Evolutionary conservation across 1,284 basidiomycete genomes (phyloP), one percentile per base, ranked within the genome.

Genomic region (Cutaneotrichosporon arboriforme): DNA sequence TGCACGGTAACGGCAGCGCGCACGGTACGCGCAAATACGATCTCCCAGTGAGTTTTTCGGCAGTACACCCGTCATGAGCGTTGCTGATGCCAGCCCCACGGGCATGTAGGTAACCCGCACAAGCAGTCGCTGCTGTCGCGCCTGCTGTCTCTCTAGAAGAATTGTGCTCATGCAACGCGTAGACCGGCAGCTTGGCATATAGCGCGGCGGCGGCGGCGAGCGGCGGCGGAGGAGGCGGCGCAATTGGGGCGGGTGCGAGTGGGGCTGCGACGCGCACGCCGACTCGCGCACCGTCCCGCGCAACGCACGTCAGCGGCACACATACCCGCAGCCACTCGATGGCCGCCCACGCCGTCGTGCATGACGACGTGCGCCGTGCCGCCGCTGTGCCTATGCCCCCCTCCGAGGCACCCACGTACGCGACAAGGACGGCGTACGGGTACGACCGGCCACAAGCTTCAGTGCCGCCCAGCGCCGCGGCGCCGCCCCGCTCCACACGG

Each of bases 361-460:
- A 20, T 5, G 20, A 21, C 38, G 17, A 40, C 20, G 38, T 21
- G 12, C 38, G 38, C 10, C 38, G 20, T 13, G 33, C 33, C 2
- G 33, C 33, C 10, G 33, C n/a, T 4, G 26, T 35, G 4, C 31
- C 43, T 12, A 14, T 34, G 13, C 43, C 43, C 23, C 17, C 33
- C 17, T 43, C 42, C 15, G n/a, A 31, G 3, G 15, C 14, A 3
- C 7, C 43, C 5, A 45, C 31, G 31, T 45, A 35, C 43, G 34
- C 43, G 8, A 35, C 43, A 8, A 12, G 14, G 4, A 35, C 33
- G 12, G 10, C 9, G 22, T 45, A 45, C 33, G 33, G 43, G 13
- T 18, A 34, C 43, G 43, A 45, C 43, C 43, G 43, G 40, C 36
- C 15, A n/a, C n/a, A n/a, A n/a, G n/a, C n/a, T n/a, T n/a, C n/a